These are phyloP conservation scores for Leishmania braziliensis DNA, from an alignment of 208 protist species.

Conservation along the genomic window DNA sequence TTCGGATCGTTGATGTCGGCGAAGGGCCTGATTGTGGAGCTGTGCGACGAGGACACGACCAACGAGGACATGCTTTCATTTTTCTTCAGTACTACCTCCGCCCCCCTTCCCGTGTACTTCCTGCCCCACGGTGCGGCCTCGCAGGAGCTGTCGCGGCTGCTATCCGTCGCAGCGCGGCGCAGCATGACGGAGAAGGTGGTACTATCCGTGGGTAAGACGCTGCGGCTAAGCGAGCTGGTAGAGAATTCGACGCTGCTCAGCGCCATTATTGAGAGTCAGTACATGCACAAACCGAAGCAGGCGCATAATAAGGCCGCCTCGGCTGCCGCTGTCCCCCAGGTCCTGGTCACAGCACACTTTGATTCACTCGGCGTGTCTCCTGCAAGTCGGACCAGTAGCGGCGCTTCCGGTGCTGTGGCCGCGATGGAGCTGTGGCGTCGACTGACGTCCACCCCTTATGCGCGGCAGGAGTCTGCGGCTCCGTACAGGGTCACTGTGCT, in stretches of 20 bases:
- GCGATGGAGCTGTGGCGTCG: slow-evolving; percentile 80
- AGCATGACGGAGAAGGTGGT: slow-evolving; percentile 40
- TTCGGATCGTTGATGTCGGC: slow-evolving; percentile 25
- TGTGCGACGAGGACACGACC: slow-evolving; percentile 46
- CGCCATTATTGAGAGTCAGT: slow-evolving; percentile 33
- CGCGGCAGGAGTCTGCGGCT: slow-evolving; percentile 11
- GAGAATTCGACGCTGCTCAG: slow-evolving; percentile 48
- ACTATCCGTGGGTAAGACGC: slow-evolving; percentile 48
- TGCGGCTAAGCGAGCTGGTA: slow-evolving; percentile 22
- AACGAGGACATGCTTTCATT: slow-evolving; percentile 54
- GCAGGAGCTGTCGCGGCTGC: slow-evolving; percentile 18
- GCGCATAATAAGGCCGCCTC: slow-evolving; percentile 7
- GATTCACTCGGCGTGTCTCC: slow-evolving; percentile 80
- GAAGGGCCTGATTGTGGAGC: slow-evolving; percentile 55
- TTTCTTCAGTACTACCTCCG: slow-evolving; percentile 30
- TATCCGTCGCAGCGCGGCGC: slow-evolving; percentile 14
- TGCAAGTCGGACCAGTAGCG: slow-evolving; percentile 44
- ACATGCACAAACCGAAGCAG: slow-evolving; percentile 44
- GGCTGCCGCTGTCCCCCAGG: slow-evolving; percentile 28
- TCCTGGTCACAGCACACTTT: slow-evolving; percentile 71
- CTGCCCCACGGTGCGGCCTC: slow-evolving; percentile 33
- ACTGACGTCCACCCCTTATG: slow-evolving; percentile 34
- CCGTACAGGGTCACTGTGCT: slow-evolving; percentile 58
- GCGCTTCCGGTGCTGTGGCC: slow-evolving; percentile 55
- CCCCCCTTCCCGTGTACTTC: slow-evolving; percentile 65